Percentiles rank a stretch among this genome's conserved stretches.
Conservation (phyloP, 305 asterid species). For the Rubia peregrina region DNA sequence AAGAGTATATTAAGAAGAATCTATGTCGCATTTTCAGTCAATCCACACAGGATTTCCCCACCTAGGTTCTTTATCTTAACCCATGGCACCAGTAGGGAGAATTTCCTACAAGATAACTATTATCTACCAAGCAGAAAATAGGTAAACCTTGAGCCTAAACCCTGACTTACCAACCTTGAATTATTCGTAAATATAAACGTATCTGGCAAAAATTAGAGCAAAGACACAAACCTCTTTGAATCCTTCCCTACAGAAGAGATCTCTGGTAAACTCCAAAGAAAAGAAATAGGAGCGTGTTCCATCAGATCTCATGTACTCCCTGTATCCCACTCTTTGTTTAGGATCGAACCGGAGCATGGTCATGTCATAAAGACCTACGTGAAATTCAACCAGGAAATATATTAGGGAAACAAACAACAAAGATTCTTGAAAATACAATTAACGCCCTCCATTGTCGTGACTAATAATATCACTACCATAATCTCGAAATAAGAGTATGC, state of each 20-base stretch:
- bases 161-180: background rate
- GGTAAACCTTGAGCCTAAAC: background rate
- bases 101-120: background rate
- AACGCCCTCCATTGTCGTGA: conserved; percentile 10
- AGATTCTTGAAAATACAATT: background rate
- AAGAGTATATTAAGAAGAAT: background rate
- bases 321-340: conserved; percentile 60
- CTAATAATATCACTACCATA: conserved; percentile 55
- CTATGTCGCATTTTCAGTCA: background rate
- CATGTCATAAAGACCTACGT: conserved; percentile 87
- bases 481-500: conserved; percentile 78
- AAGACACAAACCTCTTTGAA: conserved; percentile 57
- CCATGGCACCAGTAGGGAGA: background rate
- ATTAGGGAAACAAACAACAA: conserved; percentile 4
- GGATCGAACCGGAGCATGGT: conserved; percentile 88
- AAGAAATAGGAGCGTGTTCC: conserved; percentile 90
- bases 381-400: conserved; percentile 11
- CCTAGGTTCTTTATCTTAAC: background rate
- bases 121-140: background rate
- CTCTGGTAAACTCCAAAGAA: conserved; percentile 55
- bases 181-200: background rate
- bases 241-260: conserved; percentile 55
- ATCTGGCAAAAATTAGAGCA: background rate
- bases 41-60: background rate
- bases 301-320: conserved; percentile 84